A percentile compares a stretch with the other conserved stretches of the same genome.
phyloP scores from a whole-genome alignment of 345 rosid species.

The Kandelia obovata region DNA sequence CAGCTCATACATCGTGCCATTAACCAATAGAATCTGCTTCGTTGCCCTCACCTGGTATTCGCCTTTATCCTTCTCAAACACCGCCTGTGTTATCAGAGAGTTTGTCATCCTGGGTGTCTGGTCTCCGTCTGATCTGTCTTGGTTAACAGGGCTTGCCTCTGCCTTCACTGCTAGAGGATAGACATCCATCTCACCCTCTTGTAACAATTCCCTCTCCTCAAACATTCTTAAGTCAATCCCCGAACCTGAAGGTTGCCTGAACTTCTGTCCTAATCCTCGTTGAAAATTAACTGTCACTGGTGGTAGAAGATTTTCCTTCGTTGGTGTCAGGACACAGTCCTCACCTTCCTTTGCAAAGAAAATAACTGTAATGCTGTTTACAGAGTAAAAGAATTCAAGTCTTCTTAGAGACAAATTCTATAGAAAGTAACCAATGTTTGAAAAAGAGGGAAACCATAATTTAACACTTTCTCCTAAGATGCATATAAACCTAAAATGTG shows the following conservation, averaged over 20 bases:
- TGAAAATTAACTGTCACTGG: constrained; percentile 61
- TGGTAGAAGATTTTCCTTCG: constrained; percentile 58
- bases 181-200: constrained; percentile 36
- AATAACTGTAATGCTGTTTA: constrained; percentile 62
- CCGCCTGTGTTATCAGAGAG: constrained; percentile 75
- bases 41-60: constrained; percentile 60
- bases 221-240: constrained; percentile 71
- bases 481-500: neutral
- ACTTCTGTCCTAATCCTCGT: constrained; percentile 93
- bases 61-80: constrained; percentile 72
- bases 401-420: neutral
- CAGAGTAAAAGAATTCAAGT: constrained; percentile 12
- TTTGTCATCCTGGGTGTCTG: constrained; percentile 38
- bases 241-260: constrained; percentile 70
- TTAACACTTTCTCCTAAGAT: neutral
- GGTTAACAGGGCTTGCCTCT: constrained; percentile 42
- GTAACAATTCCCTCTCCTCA: constrained; percentile 56
- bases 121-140: constrained; percentile 45
- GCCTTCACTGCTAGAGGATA: constrained; percentile 88
- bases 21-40: constrained; percentile 90
- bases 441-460: neutral
- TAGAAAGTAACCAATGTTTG: too few species aligned
- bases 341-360: constrained; percentile 92
- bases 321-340: constrained; percentile 53
- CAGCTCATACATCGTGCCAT: constrained; percentile 68